These are phyloP conservation scores for Akanthomyces muscarius DNA, from an alignment of 2,329 filamentous ascomycete genomes.

Conservation along the genomic window DNA sequence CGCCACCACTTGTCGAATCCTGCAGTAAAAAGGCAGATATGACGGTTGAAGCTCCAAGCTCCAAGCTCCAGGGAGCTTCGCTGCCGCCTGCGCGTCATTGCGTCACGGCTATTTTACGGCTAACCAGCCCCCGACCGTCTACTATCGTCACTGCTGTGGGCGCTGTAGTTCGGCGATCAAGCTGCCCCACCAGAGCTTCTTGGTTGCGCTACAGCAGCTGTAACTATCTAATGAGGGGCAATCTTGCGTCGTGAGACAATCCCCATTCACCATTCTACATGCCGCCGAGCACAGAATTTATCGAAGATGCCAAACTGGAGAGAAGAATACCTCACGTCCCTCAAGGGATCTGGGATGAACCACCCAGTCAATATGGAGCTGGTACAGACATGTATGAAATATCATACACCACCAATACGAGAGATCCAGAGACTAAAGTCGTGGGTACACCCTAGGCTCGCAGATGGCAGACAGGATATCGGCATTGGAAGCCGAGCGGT, in stretches of 20 bases:
- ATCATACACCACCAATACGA: background rate
- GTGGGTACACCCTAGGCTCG: conserved; percentile 47
- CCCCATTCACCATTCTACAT: background rate
- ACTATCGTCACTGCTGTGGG: background rate
- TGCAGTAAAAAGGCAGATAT: background rate
- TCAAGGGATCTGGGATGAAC: conserved; percentile 69
- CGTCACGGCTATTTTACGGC: conserved; percentile 10
- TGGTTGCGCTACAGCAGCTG: background rate
- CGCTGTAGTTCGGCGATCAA: background rate
- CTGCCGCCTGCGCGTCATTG: conserved; percentile 6
- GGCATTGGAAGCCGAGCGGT: conserved; percentile 56
- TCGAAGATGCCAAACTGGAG: conserved; percentile 63
- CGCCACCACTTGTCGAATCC: background rate
- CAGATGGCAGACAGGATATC: conserved; percentile 64
- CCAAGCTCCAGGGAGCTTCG: conserved; percentile 2
- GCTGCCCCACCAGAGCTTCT: background rate
- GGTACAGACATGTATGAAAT: conserved; percentile 71
- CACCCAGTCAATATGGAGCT: conserved; percentile 58
- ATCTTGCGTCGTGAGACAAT: background rate
- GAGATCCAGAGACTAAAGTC: conserved; percentile 21
- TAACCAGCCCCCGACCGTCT: background rate
- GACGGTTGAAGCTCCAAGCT: background rate
- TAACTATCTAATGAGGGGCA: background rate
- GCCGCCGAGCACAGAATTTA: background rate
- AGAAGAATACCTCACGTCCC: conserved; percentile 72